Conservation (phyloP, 108 stramenopile species). For the Nitzschia inconspicua region DNA sequence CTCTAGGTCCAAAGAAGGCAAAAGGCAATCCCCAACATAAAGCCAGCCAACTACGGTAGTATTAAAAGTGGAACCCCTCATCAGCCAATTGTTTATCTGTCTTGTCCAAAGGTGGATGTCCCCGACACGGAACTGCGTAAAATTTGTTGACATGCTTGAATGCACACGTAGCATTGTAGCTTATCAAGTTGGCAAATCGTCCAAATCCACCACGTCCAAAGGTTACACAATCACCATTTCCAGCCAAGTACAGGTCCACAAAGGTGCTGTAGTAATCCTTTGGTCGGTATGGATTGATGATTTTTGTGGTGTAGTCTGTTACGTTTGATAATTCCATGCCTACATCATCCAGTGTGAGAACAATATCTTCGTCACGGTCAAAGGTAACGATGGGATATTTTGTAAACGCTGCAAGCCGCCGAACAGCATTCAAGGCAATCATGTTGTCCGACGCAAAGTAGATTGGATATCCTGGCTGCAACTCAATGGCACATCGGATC, state of each 20-base stretch:
- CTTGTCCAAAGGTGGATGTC: background rate
- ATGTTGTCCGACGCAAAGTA: slow-evolving; percentile 33
- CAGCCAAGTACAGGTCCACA: slow-evolving; percentile 38
- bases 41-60: no score
- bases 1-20: no score
- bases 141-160: slow-evolving; percentile 18
- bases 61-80: no score
- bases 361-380: slow-evolving; percentile 9
- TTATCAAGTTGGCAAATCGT: slow-evolving; percentile 20
- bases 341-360: background rate
- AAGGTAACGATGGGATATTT: slow-evolving; percentile 2
- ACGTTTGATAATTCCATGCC: slow-evolving; percentile 9
- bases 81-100: no score
- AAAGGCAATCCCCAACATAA: no score
- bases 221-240: slow-evolving; percentile 16
- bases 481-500: slow-evolving; percentile 24
- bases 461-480: slow-evolving; percentile 15
- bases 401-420: background rate
- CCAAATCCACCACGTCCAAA: slow-evolving; percentile 35
- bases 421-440: slow-evolving; percentile 8
- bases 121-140: background rate
- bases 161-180: slow-evolving; percentile 29
- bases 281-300: background rate
- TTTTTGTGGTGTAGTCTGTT: background rate
- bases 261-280: slow-evolving; percentile 33